Conservation (phyloP, 73 alveolate species). For the Paramecium sonneborni region DNA sequence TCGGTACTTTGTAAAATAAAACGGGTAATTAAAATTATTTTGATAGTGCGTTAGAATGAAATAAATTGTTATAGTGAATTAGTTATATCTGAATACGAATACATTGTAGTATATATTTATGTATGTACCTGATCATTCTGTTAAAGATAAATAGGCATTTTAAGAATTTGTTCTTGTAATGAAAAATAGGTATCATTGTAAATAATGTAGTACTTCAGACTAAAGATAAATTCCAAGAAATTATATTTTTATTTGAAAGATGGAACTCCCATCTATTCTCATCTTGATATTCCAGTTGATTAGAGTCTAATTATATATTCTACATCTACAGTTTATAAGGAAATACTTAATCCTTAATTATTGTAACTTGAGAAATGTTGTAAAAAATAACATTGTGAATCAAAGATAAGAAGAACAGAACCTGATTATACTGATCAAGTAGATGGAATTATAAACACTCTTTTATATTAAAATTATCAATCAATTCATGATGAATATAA, state of each 20-base stretch:
- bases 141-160: background rate
- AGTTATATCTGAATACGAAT: background rate
- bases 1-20: background rate
- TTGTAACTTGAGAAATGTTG: background rate
- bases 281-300: conserved; percentile 17
- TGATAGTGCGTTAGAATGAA: background rate
- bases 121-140: conserved; percentile 18
- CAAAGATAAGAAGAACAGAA: background rate
- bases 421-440: background rate
- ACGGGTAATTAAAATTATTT: background rate
- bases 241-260: conserved; percentile 30
- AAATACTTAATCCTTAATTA: background rate
- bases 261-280: conserved; percentile 33
- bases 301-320: background rate
- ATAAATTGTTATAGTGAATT: background rate
- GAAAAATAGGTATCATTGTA: background rate
- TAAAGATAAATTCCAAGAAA: conserved; percentile 5
- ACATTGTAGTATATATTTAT: background rate
- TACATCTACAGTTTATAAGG: background rate
- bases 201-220: background rate
- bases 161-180: background rate
- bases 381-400: background rate
- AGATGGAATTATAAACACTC: background rate
- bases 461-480: background rate
- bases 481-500: background rate